Evolutionary conservation across 257 asterid species (phyloP).

Genomic region (Scutellaria baicalensis): DNA sequence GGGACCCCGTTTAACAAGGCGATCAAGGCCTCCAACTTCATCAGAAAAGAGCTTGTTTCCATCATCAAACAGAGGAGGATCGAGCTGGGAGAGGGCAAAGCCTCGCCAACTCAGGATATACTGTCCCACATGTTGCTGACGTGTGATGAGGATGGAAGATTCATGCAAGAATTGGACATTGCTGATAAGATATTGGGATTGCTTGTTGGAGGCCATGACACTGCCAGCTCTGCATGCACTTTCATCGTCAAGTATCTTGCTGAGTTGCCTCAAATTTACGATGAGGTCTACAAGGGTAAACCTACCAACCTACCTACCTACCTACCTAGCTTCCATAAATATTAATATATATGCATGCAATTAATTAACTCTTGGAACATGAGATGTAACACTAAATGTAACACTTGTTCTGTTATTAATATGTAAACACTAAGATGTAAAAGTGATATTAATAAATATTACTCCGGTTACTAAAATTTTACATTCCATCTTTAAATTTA

Average conservation of each 20-base stretch:
- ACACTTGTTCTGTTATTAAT: no score
- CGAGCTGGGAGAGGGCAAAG: slow-evolving; percentile 39
- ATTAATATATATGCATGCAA: no score
- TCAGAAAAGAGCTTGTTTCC: slow-evolving; percentile 33
- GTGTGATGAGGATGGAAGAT: slow-evolving; percentile 33
- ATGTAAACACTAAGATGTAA: no score
- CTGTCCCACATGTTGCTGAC: slow-evolving; percentile 42
- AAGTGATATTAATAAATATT: no score
- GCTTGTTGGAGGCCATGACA: slow-evolving; percentile 49
- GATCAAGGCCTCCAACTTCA: slow-evolving; percentile 34
- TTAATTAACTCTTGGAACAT: no score
- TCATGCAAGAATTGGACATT: slow-evolving; percentile 32
- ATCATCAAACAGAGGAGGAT: slow-evolving; percentile 36
- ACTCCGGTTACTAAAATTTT: no score
- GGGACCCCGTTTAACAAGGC: slow-evolving; percentile 52
- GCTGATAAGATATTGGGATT: slow-evolving; percentile 45
- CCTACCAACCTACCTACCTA: no score
- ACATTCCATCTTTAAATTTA: no score
- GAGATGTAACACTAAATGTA: no score
- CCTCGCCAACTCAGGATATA: slow-evolving; percentile 35
- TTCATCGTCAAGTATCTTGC: slow-evolving; percentile 40
- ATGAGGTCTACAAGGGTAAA: slow-evolving; percentile 36
- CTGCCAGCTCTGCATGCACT: slow-evolving; percentile 49
- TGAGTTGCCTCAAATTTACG: slow-evolving; percentile 33
- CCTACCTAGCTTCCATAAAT: no score